Percentiles rank a stretch among this genome's conserved stretches.
phyloP scores from a whole-genome alignment of 305 asterid genomes.

The Fraxinus sp. region DNA sequence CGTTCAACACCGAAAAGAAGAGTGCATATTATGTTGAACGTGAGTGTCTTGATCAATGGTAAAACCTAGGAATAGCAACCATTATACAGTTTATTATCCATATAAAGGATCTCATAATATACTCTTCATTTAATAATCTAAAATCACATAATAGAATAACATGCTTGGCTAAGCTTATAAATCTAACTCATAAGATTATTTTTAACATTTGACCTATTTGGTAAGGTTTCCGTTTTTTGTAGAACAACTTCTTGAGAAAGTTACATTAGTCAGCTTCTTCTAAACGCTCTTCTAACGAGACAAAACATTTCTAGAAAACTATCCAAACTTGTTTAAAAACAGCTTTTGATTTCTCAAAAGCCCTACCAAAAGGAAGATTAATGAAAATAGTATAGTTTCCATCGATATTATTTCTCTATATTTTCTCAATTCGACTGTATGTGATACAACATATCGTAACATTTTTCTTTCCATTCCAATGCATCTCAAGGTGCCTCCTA shows the following conservation, averaged over 20 bases:
- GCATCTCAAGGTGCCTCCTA: slow-evolving; percentile 31
- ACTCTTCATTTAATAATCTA: background rate
- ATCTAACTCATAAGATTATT: background rate
- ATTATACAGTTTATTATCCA: background rate
- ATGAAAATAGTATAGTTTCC: background rate
- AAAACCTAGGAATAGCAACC: slow-evolving; percentile 40
- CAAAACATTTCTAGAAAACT: background rate
- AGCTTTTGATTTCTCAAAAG: background rate
- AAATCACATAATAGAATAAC: background rate
- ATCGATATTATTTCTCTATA: background rate
- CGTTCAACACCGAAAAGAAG: slow-evolving; percentile 62
- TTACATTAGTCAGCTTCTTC: background rate
- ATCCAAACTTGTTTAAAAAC: background rate
- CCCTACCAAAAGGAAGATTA: background rate
- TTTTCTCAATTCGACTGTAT: background rate
- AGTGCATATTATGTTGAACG: slow-evolving; percentile 73
- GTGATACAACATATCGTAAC: slow-evolving; percentile 43
- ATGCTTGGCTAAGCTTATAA: background rate
- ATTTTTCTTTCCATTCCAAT: slow-evolving; percentile 40
- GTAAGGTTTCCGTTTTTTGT: background rate
- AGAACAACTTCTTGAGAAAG: background rate
- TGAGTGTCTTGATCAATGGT: slow-evolving; percentile 66
- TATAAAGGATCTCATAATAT: background rate
- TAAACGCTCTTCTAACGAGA: background rate
- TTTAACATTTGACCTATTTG: background rate